Conservation (phyloP, 1,284 basidiomycete species). For the Trichosporon inkin region DNA sequence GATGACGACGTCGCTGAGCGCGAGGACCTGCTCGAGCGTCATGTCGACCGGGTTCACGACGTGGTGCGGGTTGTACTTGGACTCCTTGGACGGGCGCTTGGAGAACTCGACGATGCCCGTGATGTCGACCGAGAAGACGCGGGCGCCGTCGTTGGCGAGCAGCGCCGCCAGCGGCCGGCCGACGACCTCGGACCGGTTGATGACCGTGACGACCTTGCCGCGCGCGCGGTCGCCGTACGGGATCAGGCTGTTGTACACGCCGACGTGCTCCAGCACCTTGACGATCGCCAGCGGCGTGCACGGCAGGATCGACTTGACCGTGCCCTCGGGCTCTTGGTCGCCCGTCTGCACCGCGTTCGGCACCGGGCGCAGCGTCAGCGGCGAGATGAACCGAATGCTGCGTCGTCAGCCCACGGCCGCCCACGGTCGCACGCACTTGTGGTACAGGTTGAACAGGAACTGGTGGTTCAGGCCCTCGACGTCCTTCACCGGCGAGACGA, state of each 20-base stretch:
- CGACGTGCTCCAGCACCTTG: constrained; percentile 83
- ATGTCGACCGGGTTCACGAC: constrained; percentile 65
- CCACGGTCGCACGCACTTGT: constrained; percentile 82
- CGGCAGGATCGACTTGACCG: constrained; percentile 68
- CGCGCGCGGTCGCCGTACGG: constrained; percentile 93
- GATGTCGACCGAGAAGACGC: constrained; percentile 87
- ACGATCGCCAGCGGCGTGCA: constrained; percentile 96
- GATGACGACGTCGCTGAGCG: constrained; percentile 80
- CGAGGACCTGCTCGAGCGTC: constrained; percentile 71
- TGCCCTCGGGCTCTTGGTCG: constrained; percentile 58
- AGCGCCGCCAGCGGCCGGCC: constrained; percentile 86
- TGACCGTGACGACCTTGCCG: constrained; percentile 33
- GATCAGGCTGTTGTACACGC: constrained; percentile 87
- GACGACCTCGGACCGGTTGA: constrained; percentile 66
- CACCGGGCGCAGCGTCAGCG: constrained; percentile 47
- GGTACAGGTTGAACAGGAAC: constrained; percentile 94
- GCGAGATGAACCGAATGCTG: constrained; percentile 64
- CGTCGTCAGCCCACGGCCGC: no score
- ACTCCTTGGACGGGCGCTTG: constrained; percentile 62
- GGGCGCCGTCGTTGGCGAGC: constrained; percentile 85
- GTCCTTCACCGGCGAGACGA: constrained; percentile 85
- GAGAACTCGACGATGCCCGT: constrained; percentile 73
- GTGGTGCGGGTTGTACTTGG: constrained; percentile 72
- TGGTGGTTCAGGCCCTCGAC: constrained; percentile 96
- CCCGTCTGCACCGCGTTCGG: constrained; percentile 25